Percentiles rank a stretch among this genome's conserved stretches.
Conservation (phyloP, 169 alveolate species). For the Theileria equi region DNA sequence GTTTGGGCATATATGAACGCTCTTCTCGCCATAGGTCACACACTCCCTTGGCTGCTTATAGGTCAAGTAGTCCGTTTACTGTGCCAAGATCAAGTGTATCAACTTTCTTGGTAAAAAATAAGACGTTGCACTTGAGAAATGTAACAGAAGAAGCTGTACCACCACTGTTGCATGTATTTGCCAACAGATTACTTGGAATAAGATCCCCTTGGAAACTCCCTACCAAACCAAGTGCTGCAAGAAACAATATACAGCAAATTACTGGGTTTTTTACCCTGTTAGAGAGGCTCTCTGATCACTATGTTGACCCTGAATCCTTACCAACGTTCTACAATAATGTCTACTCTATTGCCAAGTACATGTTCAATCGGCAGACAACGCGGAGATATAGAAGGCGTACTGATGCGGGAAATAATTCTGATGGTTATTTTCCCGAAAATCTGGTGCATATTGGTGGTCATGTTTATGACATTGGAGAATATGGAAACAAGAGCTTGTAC, state of each 20-base stretch:
- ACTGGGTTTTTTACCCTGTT: conserved; percentile 64
- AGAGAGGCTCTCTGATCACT: conserved; percentile 64
- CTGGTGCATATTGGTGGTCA: conserved; percentile 51
- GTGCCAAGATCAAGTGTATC: too few relatives aligned
- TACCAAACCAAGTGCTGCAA: conserved; percentile 66
- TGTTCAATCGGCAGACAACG: conserved; percentile 18
- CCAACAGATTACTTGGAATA: conserved; percentile 66
- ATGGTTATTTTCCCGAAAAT: not conserved
- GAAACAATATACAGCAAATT: conserved; percentile 70
- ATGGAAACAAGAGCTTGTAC: conserved; percentile 62
- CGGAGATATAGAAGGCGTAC: not conserved
- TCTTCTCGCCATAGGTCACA: too few relatives aligned
- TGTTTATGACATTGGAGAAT: conserved; percentile 67
- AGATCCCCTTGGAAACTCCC: conserved; percentile 78
- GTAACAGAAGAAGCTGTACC: conserved; percentile 9
- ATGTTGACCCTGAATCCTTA: conserved; percentile 23
- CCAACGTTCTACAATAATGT: conserved; percentile 26
- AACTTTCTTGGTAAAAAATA: not conserved
- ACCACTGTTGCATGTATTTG: conserved; percentile 44
- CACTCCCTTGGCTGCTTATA: too few relatives aligned
- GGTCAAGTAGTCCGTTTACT: too few relatives aligned
- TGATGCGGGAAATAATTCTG: not conserved
- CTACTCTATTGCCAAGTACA: conserved; percentile 14
- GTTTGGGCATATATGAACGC: too few relatives aligned
- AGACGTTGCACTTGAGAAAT: not conserved